Evolutionary conservation across 129 eudicot species (phyloP).

Genomic region (Helichrysum umbraculigerum): DNA sequence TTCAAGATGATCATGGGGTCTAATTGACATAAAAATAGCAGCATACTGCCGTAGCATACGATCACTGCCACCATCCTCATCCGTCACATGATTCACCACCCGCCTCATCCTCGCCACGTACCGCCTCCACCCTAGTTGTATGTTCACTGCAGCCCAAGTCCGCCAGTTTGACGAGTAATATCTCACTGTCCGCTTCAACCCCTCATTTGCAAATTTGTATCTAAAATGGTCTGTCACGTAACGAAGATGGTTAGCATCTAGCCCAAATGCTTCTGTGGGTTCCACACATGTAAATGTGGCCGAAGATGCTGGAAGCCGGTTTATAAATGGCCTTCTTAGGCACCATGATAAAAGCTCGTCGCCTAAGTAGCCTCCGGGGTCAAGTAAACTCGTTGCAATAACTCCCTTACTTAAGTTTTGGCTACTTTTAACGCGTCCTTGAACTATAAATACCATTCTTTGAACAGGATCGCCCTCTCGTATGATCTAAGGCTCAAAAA

Average conservation of each 20-base stretch:
- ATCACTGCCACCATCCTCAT: conserved; percentile 41
- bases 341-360: conserved; percentile 96
- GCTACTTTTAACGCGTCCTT: conserved; percentile 69
- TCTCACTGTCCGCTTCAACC: conserved; percentile 66
- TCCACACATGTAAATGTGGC: conserved; percentile 81
- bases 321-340: conserved; percentile 77
- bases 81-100: conserved; percentile 31
- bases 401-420: conserved; percentile 88
- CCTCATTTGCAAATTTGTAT: conserved; percentile 86
- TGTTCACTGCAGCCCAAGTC: conserved; percentile 96
- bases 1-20: conserved; percentile 67
- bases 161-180: conserved; percentile 91
- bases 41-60: conserved; percentile 49
- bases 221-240: conserved; percentile 91
- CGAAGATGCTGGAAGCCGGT: conserved; percentile 83
- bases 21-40: conserved; percentile 50
- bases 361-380: conserved; percentile 86
- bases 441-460: conserved; percentile 81
- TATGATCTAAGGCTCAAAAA: conserved; percentile 51
- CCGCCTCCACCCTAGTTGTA: conserved; percentile 89
- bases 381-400: conserved; percentile 69
- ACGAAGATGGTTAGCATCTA: conserved; percentile 67
- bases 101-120: conserved; percentile 57
- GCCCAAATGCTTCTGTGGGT: conserved; percentile 78
- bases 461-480: conserved; percentile 95